Base-by-base conservation (phyloP, 73 alveolate species). In the Symbiodinium pilosum region DNA sequence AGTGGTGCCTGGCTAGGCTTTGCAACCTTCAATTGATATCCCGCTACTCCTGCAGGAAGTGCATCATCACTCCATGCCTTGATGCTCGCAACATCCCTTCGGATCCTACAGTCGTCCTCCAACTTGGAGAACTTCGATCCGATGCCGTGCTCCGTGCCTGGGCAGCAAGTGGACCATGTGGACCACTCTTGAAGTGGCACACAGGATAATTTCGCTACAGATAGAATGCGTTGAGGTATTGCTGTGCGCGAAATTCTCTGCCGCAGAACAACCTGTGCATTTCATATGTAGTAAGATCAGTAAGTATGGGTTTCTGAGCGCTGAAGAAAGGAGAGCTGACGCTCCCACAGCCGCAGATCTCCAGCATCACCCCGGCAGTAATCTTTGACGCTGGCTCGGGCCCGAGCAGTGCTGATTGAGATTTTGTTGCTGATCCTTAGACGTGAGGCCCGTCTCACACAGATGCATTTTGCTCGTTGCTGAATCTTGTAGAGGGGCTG, bases 281-380 rank as follows among this genome's bases (percentile, higher is more conserved):
- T n/a, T n/a, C n/a, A n/a, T n/a, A n/a, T n/a, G n/a, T n/a, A n/a
- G n/a, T n/a, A n/a, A n/a, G n/a, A 26, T 54, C 73, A 30, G 73
- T 24, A 54, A 54, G 73, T 8, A 0, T 51, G 68, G 68, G 21
- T 51, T 51, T 24, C 21, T 51, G 68, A 24, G 68, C 12, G 68
- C 68, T 51, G 68, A 16, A 24, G n/a, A 51, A 52, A 91, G 97
- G 97, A n/a, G 18, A 64, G 59, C 81, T 91, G 34, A 91, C 97
- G 75, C 97, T 91, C n/a, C 97, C 97, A 43, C 77, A 32, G 83
- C 97, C 97, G 11, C 89, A 64, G 30, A 91, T 91, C 75, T 68
- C 81, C 26, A 41, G 56, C 41, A 91, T 91, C 97, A 21, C 88
- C n/a, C 97, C 97, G 38, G 59, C 36, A 18, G n/a, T 4, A 3